Conservation (phyloP, 1,139 yeast genomes). For the Pichiaceae sp. region DNA sequence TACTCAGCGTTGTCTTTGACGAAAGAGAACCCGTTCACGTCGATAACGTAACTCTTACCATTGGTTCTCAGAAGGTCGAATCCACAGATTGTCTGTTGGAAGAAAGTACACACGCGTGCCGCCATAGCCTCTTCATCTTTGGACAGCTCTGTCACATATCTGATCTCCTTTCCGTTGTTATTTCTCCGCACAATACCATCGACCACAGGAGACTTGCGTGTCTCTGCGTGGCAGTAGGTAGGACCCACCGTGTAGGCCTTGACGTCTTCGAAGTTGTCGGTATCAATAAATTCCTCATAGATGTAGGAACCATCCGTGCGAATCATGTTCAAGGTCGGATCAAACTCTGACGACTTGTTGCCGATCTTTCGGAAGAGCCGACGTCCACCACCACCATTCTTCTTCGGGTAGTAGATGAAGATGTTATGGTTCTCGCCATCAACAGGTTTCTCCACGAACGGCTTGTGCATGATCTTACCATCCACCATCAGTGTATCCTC, state of each 20-base stretch:
- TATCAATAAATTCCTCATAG: constrained; percentile 94
- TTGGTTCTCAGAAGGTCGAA: constrained; percentile 87
- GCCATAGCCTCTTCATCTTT: constrained; percentile 79
- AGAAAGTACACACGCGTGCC: constrained; percentile 57
- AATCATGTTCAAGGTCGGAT: constrained; percentile 65
- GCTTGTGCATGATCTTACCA: constrained; percentile 68
- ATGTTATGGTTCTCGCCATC: constrained; percentile 99
- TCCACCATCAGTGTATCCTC: constrained; percentile 76
- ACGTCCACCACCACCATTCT: constrained; percentile 97
- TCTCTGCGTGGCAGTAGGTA: constrained; percentile 90
- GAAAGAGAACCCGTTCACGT: constrained; percentile 96
- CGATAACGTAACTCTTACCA: constrained; percentile 88
- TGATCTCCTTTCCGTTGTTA: constrained; percentile 93
- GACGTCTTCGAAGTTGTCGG: constrained; percentile 97
- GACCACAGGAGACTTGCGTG: constrained; percentile 96
- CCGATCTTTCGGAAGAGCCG: constrained; percentile 92
- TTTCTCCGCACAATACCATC: constrained; percentile 97
- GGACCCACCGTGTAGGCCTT: constrained; percentile 97
- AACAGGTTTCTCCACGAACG: constrained; percentile 97
- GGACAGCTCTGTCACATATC: constrained; percentile 77
- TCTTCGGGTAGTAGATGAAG: constrained; percentile 79
- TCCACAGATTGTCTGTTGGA: constrained; percentile 96
- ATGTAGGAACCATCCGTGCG: constrained; percentile 88
- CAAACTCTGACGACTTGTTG: constrained; percentile 94
- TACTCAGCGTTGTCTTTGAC: constrained; percentile 88